Percentiles rank a stretch among this genome's conserved stretches.
phyloP scores from a whole-genome alignment of 768 basidiomycete genomes.

The Trametes gibbosa region DNA sequence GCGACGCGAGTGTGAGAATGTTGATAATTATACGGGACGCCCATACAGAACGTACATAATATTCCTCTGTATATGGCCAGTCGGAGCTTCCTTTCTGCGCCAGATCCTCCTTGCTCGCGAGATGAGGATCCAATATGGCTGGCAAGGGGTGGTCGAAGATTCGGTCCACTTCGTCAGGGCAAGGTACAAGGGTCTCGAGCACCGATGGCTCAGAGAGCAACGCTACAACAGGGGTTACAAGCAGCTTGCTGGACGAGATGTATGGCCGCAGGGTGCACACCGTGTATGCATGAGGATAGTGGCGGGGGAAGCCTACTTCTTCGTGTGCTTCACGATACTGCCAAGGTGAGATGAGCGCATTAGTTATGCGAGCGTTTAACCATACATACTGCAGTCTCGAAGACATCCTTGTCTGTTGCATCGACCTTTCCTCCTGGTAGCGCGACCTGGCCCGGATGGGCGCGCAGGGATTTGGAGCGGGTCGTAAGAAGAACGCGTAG shows the following conservation, averaged over 20 bases:
- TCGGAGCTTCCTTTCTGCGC: slow-evolving; percentile 59
- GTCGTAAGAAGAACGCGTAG: slow-evolving; percentile 84
- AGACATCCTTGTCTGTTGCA: slow-evolving; percentile 55
- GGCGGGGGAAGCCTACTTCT: slow-evolving; percentile 70
- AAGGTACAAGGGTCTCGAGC: slow-evolving; percentile 51
- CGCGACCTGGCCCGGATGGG: slow-evolving; percentile 81
- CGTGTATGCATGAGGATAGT: slow-evolving; percentile 54
- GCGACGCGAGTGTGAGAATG: not conserved
- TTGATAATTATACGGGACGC: not conserved
- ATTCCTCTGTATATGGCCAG: slow-evolving; percentile 77
- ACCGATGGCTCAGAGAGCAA: slow-evolving; percentile 55
- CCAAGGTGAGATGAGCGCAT: not conserved
- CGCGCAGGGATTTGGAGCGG: slow-evolving; percentile 69
- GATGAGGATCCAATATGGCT: slow-evolving; percentile 61
- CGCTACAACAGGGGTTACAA: slow-evolving; percentile 81
- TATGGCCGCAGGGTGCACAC: slow-evolving; percentile 65
- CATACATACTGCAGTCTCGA: slow-evolving; percentile 73
- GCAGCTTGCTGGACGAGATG: slow-evolving; percentile 60
- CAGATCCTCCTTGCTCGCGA: slow-evolving; percentile 47
- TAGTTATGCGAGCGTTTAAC: not conserved
- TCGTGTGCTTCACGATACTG: slow-evolving; percentile 84
- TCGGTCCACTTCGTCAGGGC: slow-evolving; percentile 65
- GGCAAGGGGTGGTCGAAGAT: slow-evolving; percentile 83
- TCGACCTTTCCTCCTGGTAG: slow-evolving; percentile 82
- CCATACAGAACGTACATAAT: slow-evolving; percentile 52